A percentile compares a stretch with the other conserved stretches of the same genome.
phyloP scores from a whole-genome alignment of 139 green algal species.

The Edaphochlamys debaryana region DNA sequence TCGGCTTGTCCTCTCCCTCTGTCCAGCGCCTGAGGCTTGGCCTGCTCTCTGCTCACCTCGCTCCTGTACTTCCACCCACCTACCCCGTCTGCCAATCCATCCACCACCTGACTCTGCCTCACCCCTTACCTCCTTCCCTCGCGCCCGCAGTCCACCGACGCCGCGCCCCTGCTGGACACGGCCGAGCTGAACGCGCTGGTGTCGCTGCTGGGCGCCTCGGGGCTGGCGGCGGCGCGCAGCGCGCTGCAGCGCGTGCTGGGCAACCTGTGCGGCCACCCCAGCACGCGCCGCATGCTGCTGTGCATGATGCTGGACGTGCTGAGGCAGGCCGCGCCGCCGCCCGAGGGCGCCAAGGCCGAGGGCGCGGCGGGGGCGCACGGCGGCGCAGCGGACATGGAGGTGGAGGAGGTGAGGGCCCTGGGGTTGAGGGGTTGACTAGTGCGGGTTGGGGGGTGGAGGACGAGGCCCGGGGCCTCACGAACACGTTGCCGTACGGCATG shows the following conservation, averaged over 20 bases:
- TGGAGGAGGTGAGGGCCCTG: constrained; percentile 46
- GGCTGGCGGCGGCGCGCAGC: constrained; percentile 55
- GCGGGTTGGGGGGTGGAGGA: too few species aligned
- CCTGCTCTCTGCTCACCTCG: too few species aligned
- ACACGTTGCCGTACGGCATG: too few species aligned
- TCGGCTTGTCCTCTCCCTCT: too few species aligned
- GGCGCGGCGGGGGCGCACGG: background rate
- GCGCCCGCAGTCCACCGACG: background rate
- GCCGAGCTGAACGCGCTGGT: constrained; percentile 75
- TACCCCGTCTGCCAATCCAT: too few species aligned
- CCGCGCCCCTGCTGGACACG: constrained; percentile 70
- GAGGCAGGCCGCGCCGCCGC: constrained; percentile 16
- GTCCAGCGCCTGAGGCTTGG: too few species aligned
- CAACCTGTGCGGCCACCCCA: constrained; percentile 81
- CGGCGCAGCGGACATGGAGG: constrained; percentile 34
- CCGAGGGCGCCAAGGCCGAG: background rate
- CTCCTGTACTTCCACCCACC: too few species aligned
- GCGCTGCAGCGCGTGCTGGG: constrained; percentile 81
- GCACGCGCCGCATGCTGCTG: constrained; percentile 73
- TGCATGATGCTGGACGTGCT: constrained; percentile 69
- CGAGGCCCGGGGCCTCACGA: too few species aligned
- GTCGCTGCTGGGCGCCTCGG: constrained; percentile 69
- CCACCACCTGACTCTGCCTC: too few species aligned
- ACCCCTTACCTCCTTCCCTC: too few species aligned
- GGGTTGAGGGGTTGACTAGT: too few species aligned